phyloP scores from a whole-genome alignment of 2,329 filamentous ascomycete species.

The Fusarium sp. region DNA sequence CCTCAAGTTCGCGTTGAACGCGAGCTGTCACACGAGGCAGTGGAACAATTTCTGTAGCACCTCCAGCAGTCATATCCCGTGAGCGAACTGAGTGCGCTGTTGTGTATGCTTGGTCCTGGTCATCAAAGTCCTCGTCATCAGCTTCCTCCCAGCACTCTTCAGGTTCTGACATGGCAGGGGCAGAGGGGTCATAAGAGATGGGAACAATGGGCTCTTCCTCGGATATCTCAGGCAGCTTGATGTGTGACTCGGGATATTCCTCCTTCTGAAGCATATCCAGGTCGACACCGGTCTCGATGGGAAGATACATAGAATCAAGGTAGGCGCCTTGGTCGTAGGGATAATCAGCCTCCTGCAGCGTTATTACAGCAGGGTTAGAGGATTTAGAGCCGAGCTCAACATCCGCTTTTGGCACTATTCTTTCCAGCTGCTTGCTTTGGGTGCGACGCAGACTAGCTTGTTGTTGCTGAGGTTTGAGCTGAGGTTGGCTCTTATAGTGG shows the following conservation, averaged over 20 bases:
- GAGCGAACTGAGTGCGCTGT: constrained; percentile 81
- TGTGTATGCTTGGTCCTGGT: constrained; percentile 73
- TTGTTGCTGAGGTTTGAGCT: constrained; percentile 57
- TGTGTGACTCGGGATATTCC: constrained; percentile 34
- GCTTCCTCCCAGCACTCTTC: constrained; percentile 85
- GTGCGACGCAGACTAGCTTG: constrained; percentile 54
- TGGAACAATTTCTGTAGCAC: constrained; percentile 69
- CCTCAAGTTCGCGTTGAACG: constrained; percentile 76
- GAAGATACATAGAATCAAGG: constrained; percentile 42
- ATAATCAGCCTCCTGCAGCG: constrained; percentile 31
- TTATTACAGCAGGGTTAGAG: constrained; percentile 15
- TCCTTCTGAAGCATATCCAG: constrained; percentile 39
- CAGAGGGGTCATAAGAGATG: constrained; percentile 31
- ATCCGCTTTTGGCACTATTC: constrained; percentile 31
- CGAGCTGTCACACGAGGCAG: constrained; percentile 74
- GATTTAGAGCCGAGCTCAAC: constrained; percentile 14
- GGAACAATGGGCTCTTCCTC: constrained; percentile 44
- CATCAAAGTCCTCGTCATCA: constrained; percentile 74
- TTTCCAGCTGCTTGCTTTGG: constrained; percentile 55
- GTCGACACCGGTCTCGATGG: constrained; percentile 39
- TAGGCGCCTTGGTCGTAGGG: constrained; percentile 42
- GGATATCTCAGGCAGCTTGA: constrained; percentile 45
- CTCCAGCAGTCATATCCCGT: constrained; percentile 67
- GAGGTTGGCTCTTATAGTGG: constrained; percentile 65
- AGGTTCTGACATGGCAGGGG: constrained; percentile 50